Evolutionary conservation across 23 red algal species (phyloP), one percentile per base, ranked within the genome.

Genomic region (Agarophyton chilense): DNA sequence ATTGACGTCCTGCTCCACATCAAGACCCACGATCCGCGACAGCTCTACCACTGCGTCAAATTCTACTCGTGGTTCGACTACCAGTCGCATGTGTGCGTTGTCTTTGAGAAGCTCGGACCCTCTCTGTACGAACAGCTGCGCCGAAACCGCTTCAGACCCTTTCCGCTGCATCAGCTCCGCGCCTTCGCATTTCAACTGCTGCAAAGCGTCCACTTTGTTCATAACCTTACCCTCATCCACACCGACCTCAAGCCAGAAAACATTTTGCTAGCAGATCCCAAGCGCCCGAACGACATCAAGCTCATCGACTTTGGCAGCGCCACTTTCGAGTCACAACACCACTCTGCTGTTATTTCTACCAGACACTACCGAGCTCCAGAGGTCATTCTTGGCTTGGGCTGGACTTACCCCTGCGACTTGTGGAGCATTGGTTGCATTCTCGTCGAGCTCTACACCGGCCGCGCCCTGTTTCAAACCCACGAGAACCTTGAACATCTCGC

Each of bases 221-320:
- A 99, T 52, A 63, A 44, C 50, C 78, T 95, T 4, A 82, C 93
- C 1, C 87, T 88, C 24, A 96, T 99, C 42, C 97, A 99, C 77
- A 92, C 90, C 51, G 97, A 99, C 46, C 76, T 99, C 45, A 99
- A 99, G 75, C 97, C 97, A 10, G 97, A 99, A 83, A 99, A 99
- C 73, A 87, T 99, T n/a, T 86, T 99, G 0, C 82, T 99, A 0
- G 67, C 52, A 21, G 52, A 55, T 25, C 24, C 77, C 34, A 51
- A 74, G 29, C n/a, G 65, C 14, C 62, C 61, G 13, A 87, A 84
- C 51, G 72, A 72, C 22, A 92, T 99, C 53, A 99, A 96, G 91
- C 86, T 99, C 50, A 95, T 99, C 66, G 97, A 99, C 41, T 99
- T 99, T 89, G 97, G 97, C 24, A 96, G 93, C 77, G 91, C 92